Conservation (phyloP, 495 filamentous ascomycete genomes). For the Chlorociboria aeruginascens region DNA sequence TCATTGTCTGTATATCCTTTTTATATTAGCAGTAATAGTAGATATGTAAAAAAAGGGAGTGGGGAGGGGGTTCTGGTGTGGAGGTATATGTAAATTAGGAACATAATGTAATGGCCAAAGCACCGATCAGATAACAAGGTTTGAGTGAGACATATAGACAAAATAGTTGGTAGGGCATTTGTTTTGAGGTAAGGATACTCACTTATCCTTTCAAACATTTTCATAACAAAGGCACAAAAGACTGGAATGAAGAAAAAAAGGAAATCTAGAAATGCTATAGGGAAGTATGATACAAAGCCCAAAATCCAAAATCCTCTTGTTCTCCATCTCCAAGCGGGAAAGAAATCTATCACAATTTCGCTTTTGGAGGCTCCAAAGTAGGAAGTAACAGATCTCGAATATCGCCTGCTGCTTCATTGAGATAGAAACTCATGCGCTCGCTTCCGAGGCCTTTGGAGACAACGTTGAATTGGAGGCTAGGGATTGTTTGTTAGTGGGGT, state of each 20-base stretch:
- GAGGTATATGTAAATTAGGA: too few relatives aligned
- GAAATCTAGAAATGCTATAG: conserved; percentile 1
- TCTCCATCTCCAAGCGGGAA: not conserved
- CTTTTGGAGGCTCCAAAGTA: conserved; percentile 71
- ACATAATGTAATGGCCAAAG: too few relatives aligned
- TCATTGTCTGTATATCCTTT: too few relatives aligned
- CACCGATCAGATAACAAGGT: not conserved
- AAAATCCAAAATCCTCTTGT: not conserved
- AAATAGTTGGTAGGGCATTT: too few relatives aligned
- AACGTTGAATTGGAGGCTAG: conserved; percentile 94
- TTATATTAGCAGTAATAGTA: too few relatives aligned
- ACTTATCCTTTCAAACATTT: too few relatives aligned
- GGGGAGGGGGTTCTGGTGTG: too few relatives aligned
- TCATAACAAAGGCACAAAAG: too few relatives aligned
- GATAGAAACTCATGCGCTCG: conserved; percentile 86
- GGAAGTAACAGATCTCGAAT: conserved; percentile 80
- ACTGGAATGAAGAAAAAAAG: not conserved
- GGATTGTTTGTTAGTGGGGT: not conserved
- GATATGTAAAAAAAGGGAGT: too few relatives aligned
- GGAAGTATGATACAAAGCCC: not conserved
- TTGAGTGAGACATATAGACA: too few relatives aligned
- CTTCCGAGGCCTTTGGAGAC: conserved; percentile 85
- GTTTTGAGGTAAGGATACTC: too few relatives aligned
- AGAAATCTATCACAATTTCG: conserved; percentile 58
- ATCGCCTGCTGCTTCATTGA: conserved; percentile 87